Evolutionary conservation across 768 basidiomycete species (phyloP), one percentile per base, ranked within the genome.

Genomic region (Lenzites betulinus): DNA sequence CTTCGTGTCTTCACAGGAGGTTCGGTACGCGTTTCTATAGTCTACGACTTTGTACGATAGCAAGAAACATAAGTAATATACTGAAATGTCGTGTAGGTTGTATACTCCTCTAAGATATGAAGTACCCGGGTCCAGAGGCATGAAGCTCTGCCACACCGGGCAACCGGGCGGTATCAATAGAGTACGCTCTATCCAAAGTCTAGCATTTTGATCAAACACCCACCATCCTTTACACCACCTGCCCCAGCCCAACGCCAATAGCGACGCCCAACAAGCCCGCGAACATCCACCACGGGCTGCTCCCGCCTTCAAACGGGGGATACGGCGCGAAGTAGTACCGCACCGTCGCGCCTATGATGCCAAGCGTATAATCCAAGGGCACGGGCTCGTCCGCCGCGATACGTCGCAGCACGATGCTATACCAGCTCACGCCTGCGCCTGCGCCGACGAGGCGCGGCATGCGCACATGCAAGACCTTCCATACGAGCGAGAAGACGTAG

Each of bases 361-460:
- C 61, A 18, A 70, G 55, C 16, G 56, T 64, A 26, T 67, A 60
- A 54, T 71, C 61, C n/a, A 65, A 49, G 8, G 25, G 41, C 30
- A 47, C 20, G 8, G 25, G 42, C 26, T 50, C 20, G 13, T 67
- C 68, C 7, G 58, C 60, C 8, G 86, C 79, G 30, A 89, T 67
- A 28, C 74, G 71, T 56, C 85, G 78, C 70, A 94, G 83, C 63
- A 76, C 75, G 20, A 88, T 75, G 18, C 71, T 69, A 71, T 92
- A 89, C 90, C 90, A 92, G 4, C 88, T 83, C 71, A 85, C 76
- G 20, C 72, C 74, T 9, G 80, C 70, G 0, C 88, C 83, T 1
- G 87, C 89, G 0, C 92, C 90, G 15, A 92, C 69, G 6, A 94
- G 71, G 38, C 78, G 79, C 25, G 91, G 78, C 16, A 78, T 74